phyloP scores from a whole-genome alignment of 441 rosid genomes.

The Sinapis alba region DNA sequence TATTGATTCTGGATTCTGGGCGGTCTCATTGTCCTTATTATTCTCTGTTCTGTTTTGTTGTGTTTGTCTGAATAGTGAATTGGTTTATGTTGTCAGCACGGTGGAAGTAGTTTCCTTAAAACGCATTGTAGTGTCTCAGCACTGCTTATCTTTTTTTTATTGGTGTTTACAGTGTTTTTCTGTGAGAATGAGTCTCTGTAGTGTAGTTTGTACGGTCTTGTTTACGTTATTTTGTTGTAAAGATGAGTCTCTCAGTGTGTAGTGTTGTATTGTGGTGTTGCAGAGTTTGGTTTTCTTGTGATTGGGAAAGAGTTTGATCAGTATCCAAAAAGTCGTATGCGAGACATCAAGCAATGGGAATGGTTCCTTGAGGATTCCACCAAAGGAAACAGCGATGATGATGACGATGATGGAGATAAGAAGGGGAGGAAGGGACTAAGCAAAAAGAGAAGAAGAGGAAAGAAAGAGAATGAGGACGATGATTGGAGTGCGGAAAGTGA shows the following conservation, averaged over 20 bases:
- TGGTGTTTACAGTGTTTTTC: no score
- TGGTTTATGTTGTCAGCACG: slow-evolving; percentile 26
- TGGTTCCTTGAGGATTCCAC: slow-evolving; percentile 69
- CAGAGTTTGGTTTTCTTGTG: slow-evolving; percentile 86
- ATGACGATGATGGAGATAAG: slow-evolving; percentile 36
- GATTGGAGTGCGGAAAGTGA: slow-evolving; percentile 70
- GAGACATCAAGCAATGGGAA: slow-evolving; percentile 58
- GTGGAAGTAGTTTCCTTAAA: no score
- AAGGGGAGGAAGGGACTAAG: slow-evolving; percentile 36
- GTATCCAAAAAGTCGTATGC: slow-evolving; percentile 53
- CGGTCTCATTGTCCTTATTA: not conserved
- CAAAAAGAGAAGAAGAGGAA: slow-evolving; percentile 52
- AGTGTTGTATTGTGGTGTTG: slow-evolving; percentile 26
- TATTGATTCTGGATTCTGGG: not conserved
- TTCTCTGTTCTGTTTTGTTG: not conserved
- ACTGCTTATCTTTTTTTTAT: no score
- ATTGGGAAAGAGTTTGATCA: slow-evolving; percentile 74
- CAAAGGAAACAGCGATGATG: slow-evolving; percentile 41
- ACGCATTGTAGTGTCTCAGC: no score
- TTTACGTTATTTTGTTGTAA: not conserved
- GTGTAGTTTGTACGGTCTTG: no score
- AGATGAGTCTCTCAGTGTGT: not conserved
- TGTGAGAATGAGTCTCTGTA: no score
- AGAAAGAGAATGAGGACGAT: slow-evolving; percentile 43
- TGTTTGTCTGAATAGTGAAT: not conserved